Base-by-base conservation (phyloP, 257 asterid genomes). In the Gentiana straminea region DNA sequence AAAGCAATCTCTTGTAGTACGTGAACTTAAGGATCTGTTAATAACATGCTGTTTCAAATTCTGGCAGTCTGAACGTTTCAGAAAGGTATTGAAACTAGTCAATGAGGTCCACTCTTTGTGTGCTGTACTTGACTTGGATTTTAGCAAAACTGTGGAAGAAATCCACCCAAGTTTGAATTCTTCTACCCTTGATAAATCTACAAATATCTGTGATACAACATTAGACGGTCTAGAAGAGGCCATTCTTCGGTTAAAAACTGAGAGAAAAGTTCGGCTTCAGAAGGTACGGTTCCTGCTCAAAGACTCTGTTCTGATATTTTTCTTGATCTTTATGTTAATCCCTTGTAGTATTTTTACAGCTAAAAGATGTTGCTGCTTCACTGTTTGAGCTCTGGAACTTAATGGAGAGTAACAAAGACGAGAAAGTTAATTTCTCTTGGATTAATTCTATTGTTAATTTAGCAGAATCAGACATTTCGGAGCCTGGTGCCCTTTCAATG, bases 101-200 rank as follows among this genome's bases (percentile, higher is more conserved):
- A 88, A 83, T 47, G 97, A 92, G 71, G 92, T 83, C 65, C 98
- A 92, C 72, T 75, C 84, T 33, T 80, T 92, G 69, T 78, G 94
- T 59, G 70, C 84, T 56, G 86, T 87, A 51, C 83, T 92, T 53
- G 81, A 72, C 60, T 70, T 83, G 79, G 97, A 92, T 69, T 92
- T 92, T 63, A 77, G 80, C 60, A 71, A 87, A 72, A 81, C 86
- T 60, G 85, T 92, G 46, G 80, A 77, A 45, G 92, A 80, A 51
- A 80, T 92, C 51, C 94, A 92, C 71, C 98, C 98, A 10, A 85
- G 93, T 79, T 79, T 91, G 79, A 82, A 68, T 41, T 83, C 77
- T 59, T 68, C 90, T 36, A 71, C 64, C 75, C 68, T 73, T 53
- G 93, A 81, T 61, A 82, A 80, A 55, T 77, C 73, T 59, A 85